phyloP scores from a whole-genome alignment of 352 stramenopile species.

The Blastocystis hominis region DNA sequence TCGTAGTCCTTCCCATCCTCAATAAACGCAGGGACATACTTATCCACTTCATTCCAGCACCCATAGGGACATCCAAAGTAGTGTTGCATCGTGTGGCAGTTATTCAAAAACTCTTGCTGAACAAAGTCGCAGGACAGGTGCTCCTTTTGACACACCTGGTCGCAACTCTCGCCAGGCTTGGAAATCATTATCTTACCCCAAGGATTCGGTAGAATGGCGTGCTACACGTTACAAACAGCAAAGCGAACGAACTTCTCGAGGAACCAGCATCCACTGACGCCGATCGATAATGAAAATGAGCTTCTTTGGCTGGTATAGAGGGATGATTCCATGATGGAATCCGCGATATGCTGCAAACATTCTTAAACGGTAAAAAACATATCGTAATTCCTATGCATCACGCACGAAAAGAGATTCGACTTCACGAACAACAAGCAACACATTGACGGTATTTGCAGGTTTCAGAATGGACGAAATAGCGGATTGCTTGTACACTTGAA shows the following conservation, averaged over 20 bases:
- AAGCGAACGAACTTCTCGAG: background rate
- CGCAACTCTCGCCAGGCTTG: background rate
- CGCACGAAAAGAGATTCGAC: background rate
- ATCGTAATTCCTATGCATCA: background rate
- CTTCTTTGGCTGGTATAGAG: background rate
- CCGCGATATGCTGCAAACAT: background rate
- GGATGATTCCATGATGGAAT: background rate
- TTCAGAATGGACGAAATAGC: background rate
- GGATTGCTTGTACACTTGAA: background rate
- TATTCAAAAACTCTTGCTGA: slow-evolving; percentile 33
- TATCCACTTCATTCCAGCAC: slow-evolving; percentile 44
- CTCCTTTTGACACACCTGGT: background rate
- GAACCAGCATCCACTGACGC: background rate
- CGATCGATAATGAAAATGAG: background rate
- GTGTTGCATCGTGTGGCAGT: slow-evolving; percentile 30
- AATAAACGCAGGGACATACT: slow-evolving; percentile 12
- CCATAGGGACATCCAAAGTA: slow-evolving; percentile 10
- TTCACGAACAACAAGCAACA: background rate
- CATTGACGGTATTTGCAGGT: background rate
- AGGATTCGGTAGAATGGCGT: background rate
- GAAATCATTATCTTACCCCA: background rate
- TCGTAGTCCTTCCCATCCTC: background rate
- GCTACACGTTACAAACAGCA: background rate
- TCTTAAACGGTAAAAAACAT: background rate
- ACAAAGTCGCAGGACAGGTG: background rate